Conservation (phyloP, 495 filamentous ascomycete species). For the Hyaloscypha hepaticicola region DNA sequence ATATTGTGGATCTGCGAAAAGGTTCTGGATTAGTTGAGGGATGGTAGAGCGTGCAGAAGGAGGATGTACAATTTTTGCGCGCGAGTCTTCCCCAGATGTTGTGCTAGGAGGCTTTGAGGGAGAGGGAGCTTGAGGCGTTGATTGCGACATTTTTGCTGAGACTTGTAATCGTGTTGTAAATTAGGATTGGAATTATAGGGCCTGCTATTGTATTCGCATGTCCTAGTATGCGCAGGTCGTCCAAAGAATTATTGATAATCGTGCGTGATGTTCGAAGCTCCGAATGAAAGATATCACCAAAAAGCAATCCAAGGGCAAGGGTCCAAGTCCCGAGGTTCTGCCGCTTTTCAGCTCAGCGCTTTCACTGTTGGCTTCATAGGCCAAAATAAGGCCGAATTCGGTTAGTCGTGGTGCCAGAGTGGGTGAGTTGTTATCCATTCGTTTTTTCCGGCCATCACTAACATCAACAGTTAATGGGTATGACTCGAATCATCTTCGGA, state of each 20-base stretch:
- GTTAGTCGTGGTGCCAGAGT: constrained; percentile 45
- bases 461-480: constrained; percentile 41
- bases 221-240: background rate
- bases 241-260: background rate
- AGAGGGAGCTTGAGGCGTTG: background rate
- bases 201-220: background rate
- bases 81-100: background rate
- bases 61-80: background rate
- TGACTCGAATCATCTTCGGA: constrained; percentile 41
- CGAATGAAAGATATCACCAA: constrained; percentile 5
- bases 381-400: constrained; percentile 9
- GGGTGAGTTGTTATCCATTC: constrained; percentile 16
- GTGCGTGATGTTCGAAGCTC: background rate
- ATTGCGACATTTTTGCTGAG: background rate
- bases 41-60: background rate
- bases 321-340: constrained; percentile 3
- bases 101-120: background rate
- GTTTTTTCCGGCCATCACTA: background rate
- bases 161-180: background rate
- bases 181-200: background rate
- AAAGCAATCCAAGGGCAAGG: background rate
- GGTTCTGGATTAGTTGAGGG: constrained; percentile 12
- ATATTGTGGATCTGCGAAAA: constrained; percentile 21
- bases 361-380: background rate
- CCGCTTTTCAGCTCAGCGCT: background rate